A percentile compares a stretch with the other conserved stretches of the same genome.
Conservation (phyloP, 2,329 filamentous ascomycete genomes). For the Ceratocystis eucalypticola region DNA sequence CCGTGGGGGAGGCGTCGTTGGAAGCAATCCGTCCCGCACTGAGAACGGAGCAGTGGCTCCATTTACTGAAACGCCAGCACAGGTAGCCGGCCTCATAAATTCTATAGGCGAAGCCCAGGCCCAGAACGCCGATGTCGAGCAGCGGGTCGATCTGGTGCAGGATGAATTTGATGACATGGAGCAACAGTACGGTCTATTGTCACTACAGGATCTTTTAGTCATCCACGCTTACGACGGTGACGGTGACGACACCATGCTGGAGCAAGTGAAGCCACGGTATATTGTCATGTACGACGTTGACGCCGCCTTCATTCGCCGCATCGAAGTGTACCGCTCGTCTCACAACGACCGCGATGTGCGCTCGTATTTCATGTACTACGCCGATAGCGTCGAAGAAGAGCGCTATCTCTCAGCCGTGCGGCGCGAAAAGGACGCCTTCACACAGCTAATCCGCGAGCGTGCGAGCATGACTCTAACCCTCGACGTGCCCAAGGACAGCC, state of each 20-base stretch:
- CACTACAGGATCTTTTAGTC: conserved; percentile 77
- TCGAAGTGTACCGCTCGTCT: conserved; percentile 92
- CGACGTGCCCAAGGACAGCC: conserved; percentile 51
- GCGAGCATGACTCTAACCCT: conserved; percentile 75
- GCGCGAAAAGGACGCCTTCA: conserved; percentile 94
- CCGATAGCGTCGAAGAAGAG: conserved; percentile 88
- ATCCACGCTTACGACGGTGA: conserved; percentile 92
- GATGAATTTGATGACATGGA: conserved; percentile 87
- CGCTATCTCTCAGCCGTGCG: conserved; percentile 78
- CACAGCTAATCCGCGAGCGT: conserved; percentile 84
- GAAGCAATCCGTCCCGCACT: conserved; percentile 43
- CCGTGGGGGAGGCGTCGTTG: conserved; percentile 58
- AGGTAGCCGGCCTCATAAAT: conserved; percentile 4
- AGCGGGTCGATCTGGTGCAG: conserved; percentile 58
- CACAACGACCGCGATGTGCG: conserved; percentile 79
- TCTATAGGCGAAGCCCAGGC: not conserved
- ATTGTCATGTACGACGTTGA: conserved; percentile 99
- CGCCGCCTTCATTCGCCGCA: conserved; percentile 78
- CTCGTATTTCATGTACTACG: conserved; percentile 95
- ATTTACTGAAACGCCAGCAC: not conserved
- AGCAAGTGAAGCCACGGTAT: conserved; percentile 84
- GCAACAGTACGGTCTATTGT: conserved; percentile 79
- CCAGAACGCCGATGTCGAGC: conserved; percentile 41
- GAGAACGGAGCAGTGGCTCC: conserved; percentile 28
- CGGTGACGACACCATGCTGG: conserved; percentile 88